Evolutionary conservation across 345 rosid species (phyloP), one percentile per base, ranked within the genome.

Genomic region (Eucalyptus viminalis): DNA sequence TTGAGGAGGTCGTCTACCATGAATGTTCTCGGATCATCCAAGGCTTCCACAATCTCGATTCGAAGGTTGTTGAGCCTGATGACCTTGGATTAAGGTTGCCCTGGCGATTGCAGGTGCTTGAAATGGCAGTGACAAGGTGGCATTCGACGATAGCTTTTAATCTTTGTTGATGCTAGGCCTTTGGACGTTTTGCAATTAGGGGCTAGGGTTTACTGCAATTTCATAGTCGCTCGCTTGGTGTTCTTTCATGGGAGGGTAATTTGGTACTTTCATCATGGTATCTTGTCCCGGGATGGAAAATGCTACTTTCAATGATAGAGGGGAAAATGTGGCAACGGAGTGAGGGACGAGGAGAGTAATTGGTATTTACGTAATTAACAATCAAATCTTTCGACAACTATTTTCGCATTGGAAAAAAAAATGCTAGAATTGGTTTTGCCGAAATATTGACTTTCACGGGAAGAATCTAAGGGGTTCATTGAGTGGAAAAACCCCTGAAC

Each of bases 1-100:
- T 58, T 14, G 65, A 58, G 65, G n/a, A 0, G 0, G 29, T 25
- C 7, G 2, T 5, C 65, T 58, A 11, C n/a, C n/a, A 58, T 58
- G 65, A 25, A 2, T 11, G 65, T 25, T 22, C 27, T 54, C 65
- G 14, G 65, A 58, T 58, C n/a, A 25, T 58, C 65, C 65, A 58
- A 58, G 65, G 65, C 0, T 25, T 58, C 65, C 65, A 58, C 65
- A 58, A 58, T 11, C 65, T 58, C 7, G 29, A 58, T 58, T 25
- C 65, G 11, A 58, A 58, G 65, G 65, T 58, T 25, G n/a, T 58
- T 11, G n/a, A 58, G 65, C n/a, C 65, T 24, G n/a, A 25, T 25
- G 65, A 58, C n/a, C 65, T 5, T 25, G 65, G 65, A 58, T 58
- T 25, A 58, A 58, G 65, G 65, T 58, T 11, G n/a, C 65, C 65